Conservation (phyloP, 2,329 filamentous ascomycete genomes). For the Ophiostoma quercus region DNA sequence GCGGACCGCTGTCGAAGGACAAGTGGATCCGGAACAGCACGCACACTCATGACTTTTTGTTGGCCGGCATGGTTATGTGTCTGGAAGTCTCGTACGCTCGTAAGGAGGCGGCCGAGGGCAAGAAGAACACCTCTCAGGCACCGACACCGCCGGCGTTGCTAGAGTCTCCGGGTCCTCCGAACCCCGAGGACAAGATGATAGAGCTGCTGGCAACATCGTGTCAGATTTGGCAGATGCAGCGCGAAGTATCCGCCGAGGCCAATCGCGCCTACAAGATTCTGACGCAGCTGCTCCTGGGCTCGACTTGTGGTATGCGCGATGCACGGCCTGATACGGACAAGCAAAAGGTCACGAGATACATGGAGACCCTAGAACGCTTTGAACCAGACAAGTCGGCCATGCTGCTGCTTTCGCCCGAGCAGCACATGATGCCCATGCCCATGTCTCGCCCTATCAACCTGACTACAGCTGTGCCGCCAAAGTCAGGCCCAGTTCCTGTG, state of each 20-base stretch:
- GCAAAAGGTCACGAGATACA: neutral
- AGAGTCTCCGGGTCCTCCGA: neutral
- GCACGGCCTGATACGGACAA: neutral
- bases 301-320: neutral
- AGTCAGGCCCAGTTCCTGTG: neutral
- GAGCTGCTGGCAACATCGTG: slow-evolving; percentile 31
- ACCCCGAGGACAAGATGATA: slow-evolving; percentile 27
- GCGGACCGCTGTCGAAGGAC: slow-evolving; percentile 38
- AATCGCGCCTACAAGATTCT: slow-evolving; percentile 33
- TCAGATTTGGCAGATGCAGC: slow-evolving; percentile 31
- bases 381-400: neutral
- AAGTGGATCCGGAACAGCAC: slow-evolving; percentile 42
- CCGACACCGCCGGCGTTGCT: neutral
- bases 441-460: neutral
- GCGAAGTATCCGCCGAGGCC: slow-evolving; percentile 31
- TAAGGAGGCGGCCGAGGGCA: slow-evolving; percentile 22
- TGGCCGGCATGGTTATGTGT: slow-evolving; percentile 44
- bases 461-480: slow-evolving; percentile 9
- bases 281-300: slow-evolving; percentile 30
- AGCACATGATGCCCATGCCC: slow-evolving; percentile 15
- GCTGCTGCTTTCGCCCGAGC: neutral
- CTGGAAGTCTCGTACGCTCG: slow-evolving; percentile 34
- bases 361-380: neutral
- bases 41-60: slow-evolving; percentile 43
- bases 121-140: neutral